Conservation (phyloP, 305 asterid genomes). For the Nicotiana rustica region DNA sequence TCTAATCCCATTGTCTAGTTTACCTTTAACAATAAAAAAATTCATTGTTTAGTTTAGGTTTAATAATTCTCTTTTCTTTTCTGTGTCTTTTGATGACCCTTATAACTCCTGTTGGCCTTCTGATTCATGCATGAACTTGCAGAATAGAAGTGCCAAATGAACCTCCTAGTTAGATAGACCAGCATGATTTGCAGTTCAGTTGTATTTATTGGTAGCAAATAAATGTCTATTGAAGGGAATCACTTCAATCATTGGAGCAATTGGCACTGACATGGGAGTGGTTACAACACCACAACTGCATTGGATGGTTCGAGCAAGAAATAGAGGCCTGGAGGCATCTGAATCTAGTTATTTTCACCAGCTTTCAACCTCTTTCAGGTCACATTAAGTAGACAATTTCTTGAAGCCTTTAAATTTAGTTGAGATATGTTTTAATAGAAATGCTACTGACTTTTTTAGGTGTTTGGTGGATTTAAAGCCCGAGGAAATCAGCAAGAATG, state of each 20-base stretch:
- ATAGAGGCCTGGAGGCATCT: constrained; percentile 76
- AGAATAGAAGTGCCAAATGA: constrained; percentile 16
- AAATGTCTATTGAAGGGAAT: constrained; percentile 60
- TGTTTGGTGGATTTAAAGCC: constrained; percentile 77
- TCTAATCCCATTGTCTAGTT: too few relatives aligned
- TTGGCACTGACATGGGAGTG: constrained; percentile 68
- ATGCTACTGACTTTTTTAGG: constrained; percentile 48
- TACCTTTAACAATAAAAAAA: too few relatives aligned
- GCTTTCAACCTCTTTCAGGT: constrained; percentile 79
- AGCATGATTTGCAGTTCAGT: neutral
- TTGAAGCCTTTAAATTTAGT: neutral
- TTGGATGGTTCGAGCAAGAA: constrained; percentile 90
- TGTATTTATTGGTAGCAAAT: neutral
- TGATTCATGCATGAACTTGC: constrained; percentile 7
- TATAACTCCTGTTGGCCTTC: constrained; percentile 21
- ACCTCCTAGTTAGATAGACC: neutral
- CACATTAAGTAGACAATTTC: constrained; percentile 33
- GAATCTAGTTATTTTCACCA: constrained; percentile 69
- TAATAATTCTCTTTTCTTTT: neutral
- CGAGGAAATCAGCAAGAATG: constrained; percentile 45
- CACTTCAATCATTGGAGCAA: constrained; percentile 65
- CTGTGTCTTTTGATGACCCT: neutral
- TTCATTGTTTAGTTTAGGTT: neutral
- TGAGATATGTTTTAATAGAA: neutral
- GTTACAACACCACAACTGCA: constrained; percentile 93